These are phyloP conservation scores for Cryptosporidium muris DNA, from an alignment of 169 alveolate species.

Conservation along the genomic window DNA sequence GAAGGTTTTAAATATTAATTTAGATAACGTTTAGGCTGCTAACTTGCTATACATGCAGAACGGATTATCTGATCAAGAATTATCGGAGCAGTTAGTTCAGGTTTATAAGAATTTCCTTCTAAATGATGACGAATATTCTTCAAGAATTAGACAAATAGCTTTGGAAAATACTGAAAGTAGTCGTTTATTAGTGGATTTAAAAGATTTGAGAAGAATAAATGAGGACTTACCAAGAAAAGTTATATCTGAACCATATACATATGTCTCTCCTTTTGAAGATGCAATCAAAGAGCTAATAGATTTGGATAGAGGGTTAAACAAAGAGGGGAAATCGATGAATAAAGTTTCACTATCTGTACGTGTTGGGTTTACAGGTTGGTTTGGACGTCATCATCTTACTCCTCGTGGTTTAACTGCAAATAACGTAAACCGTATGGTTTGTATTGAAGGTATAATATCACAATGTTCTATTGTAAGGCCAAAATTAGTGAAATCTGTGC, in stretches of 20 bases:
- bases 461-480: slow-evolving; percentile 93
- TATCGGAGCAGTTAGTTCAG: slow-evolving; percentile 50
- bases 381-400: slow-evolving; percentile 94
- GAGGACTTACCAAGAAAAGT: slow-evolving; percentile 62
- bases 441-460: slow-evolving; percentile 96
- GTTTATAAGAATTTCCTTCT: slow-evolving; percentile 39
- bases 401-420: slow-evolving; percentile 96
- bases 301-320: slow-evolving; percentile 76
- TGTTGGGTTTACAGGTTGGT: slow-evolving; percentile 92
- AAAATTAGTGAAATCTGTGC: slow-evolving; percentile 88
- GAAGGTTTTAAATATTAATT: neutral
- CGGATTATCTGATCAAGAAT: slow-evolving; percentile 48
- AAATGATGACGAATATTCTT: slow-evolving; percentile 58
- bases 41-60: slow-evolving; percentile 16
- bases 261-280: slow-evolving; percentile 85
- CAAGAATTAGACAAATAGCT: slow-evolving; percentile 62
- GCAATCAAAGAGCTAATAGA: slow-evolving; percentile 83
- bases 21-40: neutral
- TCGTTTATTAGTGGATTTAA: slow-evolving; percentile 35
- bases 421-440: slow-evolving; percentile 89
- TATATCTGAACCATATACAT: slow-evolving; percentile 77
- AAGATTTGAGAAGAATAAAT: slow-evolving; percentile 54
- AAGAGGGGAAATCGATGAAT: slow-evolving; percentile 25
- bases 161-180: slow-evolving; percentile 47
- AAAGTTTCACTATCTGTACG: slow-evolving; percentile 76